These are phyloP conservation scores for Smittium mucronatum DNA, from an alignment of 371 early-diverging fungal genomes.

Conservation along the genomic window DNA sequence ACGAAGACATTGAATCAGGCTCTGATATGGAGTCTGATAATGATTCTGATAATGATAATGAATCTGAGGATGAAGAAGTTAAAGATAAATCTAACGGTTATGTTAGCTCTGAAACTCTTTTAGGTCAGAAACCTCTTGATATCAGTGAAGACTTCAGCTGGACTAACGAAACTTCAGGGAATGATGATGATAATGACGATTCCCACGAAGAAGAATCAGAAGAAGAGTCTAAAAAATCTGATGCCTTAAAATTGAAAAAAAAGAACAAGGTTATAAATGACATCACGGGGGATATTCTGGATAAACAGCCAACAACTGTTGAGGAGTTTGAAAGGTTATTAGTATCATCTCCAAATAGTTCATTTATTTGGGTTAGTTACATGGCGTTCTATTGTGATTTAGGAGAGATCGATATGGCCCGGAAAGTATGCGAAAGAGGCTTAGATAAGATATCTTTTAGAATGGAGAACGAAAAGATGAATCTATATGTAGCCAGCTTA, in stretches of 20 bases:
- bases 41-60: constrained; percentile 15
- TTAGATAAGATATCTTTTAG: constrained; percentile 81
- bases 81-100: too few relatives aligned
- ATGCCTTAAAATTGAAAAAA: constrained; percentile 5
- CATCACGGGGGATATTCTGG: constrained; percentile 35
- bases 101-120: too few relatives aligned
- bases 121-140: neutral
- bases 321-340: constrained; percentile 79
- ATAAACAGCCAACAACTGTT: constrained; percentile 24
- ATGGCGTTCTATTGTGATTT: constrained; percentile 91
- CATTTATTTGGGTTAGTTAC: constrained; percentile 93
- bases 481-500: constrained; percentile 86
- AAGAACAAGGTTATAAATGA: constrained; percentile 36
- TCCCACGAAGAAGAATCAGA: constrained; percentile 15
- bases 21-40: constrained; percentile 24
- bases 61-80: neutral
- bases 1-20: constrained; percentile 23
- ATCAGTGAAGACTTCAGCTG: neutral
- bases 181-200: constrained; percentile 18
- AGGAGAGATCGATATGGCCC: constrained; percentile 80
- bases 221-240: neutral
- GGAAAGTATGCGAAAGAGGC: constrained; percentile 84
- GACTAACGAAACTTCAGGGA: constrained; percentile 17
- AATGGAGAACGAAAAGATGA: constrained; percentile 89
- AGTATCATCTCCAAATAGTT: constrained; percentile 87